Evolutionary conservation across 805 yeast species (phyloP), one percentile per base, ranked within the genome.

Genomic region (Hanseniaspora lachancei): DNA sequence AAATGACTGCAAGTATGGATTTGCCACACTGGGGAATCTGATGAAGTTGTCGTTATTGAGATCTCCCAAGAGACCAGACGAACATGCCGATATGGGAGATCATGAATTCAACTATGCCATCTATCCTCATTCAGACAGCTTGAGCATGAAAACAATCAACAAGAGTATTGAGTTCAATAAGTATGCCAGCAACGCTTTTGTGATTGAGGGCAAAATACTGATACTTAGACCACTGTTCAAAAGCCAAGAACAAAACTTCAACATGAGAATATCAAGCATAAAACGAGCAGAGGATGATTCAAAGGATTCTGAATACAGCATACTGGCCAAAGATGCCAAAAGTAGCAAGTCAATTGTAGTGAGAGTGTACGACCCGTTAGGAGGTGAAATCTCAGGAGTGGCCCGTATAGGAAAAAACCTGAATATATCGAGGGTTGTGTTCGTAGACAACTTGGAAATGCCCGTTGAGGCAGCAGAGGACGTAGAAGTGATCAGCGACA

Each of bases 21-120:
- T 88, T 61, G 77, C 95, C 0, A 82, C 89, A 20, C 96, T 88
- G 64, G 98, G 98, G n/a, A 88, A 88, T 62, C 69, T 81, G 65
- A 86, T 91, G 81, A 80, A 96, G 49, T 73, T 93, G 50, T 86
- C 96, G 1, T 72, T 93, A 59, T 71, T 91, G 63, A 81, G 98
- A 65, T 80, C 96, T 15, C 89, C 98, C 34, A 91, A 93, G 69
- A 86, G 88, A 21, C 98, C 98, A 0, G 98, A 91, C 75, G 89
- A 83, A 9, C 76, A 80, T 65, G 97, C 97, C 9, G 98, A 91
- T 67, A 88, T 93, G 86, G 97, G 96, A 2, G 59, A 63, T 8
- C 98, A 91, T 68, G 73, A 72, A 57, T 85, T 93, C 71, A 80
- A 80, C 59, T 93, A 89, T 68, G 95, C 95, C 0, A 69, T 91